phyloP scores from a whole-genome alignment of 2,329 filamentous ascomycete genomes.

The Penicillium sp. region DNA sequence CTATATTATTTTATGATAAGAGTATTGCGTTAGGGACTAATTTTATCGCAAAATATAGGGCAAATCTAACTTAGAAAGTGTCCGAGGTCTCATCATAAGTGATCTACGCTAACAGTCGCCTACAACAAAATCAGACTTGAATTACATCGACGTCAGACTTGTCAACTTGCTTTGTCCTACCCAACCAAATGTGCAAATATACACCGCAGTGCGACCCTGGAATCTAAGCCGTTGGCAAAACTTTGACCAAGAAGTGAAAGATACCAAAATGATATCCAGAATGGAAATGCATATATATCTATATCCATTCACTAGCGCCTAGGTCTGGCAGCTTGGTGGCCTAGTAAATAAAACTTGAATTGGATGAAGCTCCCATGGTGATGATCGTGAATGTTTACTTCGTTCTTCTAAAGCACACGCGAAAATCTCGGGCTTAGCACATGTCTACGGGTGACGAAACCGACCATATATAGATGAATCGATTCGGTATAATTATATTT shows the following conservation, averaged over 20 bases:
- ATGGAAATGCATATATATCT: not conserved
- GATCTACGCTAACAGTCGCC: not conserved
- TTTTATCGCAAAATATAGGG: not conserved
- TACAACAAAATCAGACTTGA: not conserved
- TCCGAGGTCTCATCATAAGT: not conserved
- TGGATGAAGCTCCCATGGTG: not conserved
- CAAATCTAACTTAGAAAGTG: not conserved
- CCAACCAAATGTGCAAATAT: not conserved
- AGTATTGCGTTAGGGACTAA: not conserved
- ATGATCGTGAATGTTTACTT: not conserved
- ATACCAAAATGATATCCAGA: not conserved
- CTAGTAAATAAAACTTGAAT: not conserved
- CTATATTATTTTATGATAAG: too few species aligned
- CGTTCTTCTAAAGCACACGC: too few species aligned
- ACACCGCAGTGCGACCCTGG: not conserved
- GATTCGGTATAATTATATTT: not conserved
- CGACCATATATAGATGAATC: not conserved
- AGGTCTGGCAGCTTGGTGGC: not conserved
- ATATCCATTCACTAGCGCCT: not conserved
- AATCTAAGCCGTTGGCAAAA: not conserved
- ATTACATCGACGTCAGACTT: not conserved
- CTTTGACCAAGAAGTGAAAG: not conserved
- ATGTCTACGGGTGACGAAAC: too few species aligned
- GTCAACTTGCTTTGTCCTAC: not conserved
- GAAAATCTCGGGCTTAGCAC: too few species aligned